Conservation (phyloP, 208 protist species). For the Spongospora subterranea region DNA sequence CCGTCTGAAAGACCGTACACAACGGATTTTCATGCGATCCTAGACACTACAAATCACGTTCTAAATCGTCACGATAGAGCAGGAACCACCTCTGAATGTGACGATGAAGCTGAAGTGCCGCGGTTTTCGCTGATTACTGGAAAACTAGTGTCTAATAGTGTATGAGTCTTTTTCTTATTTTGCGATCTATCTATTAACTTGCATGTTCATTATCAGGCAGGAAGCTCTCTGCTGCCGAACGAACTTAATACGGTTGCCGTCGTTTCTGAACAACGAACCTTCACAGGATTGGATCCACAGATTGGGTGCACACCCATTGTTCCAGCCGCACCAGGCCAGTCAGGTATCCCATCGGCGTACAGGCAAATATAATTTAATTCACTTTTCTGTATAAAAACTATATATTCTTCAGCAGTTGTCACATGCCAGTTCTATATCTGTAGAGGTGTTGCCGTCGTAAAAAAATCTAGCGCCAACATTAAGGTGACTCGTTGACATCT, state of each 20-base stretch:
- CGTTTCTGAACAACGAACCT: neutral
- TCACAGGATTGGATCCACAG: neutral
- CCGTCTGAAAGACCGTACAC: slow-evolving; percentile 35
- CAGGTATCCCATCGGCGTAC: slow-evolving; percentile 15
- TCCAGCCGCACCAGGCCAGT: neutral
- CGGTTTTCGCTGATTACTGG: slow-evolving; percentile 43
- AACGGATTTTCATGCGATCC: slow-evolving; percentile 22
- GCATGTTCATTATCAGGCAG: neutral
- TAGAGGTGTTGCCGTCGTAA: too few species aligned
- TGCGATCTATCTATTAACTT: too few species aligned
- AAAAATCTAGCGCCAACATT: too few species aligned
- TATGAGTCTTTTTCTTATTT: neutral
- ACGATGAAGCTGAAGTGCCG: neutral
- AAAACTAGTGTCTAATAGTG: neutral
- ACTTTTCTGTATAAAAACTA: too few species aligned
- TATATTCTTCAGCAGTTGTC: too few species aligned
- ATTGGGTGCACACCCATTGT: neutral
- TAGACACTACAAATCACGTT: too few species aligned
- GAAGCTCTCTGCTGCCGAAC: neutral
- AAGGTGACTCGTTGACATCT: too few species aligned
- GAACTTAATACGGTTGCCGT: neutral
- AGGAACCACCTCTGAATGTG: neutral
- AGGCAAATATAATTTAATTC: neutral
- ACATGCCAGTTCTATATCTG: too few species aligned
- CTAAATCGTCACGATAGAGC: neutral